These are phyloP conservation scores for Corymbia citriodora DNA, from an alignment of 441 rosid genomes.

Conservation along the genomic window DNA sequence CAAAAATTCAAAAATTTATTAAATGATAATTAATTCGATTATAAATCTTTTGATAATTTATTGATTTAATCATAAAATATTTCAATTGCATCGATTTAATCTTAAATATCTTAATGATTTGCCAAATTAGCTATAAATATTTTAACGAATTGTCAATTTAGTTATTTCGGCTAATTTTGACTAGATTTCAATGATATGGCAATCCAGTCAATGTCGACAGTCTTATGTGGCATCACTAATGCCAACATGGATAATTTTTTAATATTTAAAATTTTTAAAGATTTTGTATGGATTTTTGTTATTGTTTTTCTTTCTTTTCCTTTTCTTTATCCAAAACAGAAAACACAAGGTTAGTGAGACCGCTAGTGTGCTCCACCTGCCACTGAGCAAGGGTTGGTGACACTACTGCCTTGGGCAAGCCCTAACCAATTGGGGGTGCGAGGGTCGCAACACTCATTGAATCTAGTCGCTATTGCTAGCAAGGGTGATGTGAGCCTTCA, in stretches of 20 bases:
- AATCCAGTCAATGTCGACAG: accelerated
- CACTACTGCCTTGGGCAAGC: accelerated
- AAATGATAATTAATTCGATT: too few relatives aligned
- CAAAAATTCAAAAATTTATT: neutral
- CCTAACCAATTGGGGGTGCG: accelerated
- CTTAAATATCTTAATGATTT: neutral
- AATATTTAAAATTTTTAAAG: too few relatives aligned
- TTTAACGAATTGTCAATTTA: neutral
- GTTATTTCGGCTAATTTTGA: too few relatives aligned
- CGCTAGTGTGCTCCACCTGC: accelerated
- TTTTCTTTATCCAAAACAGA: neutral
- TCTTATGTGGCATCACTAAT: accelerated
- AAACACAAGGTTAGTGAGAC: accelerated
- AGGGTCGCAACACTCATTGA: neutral
- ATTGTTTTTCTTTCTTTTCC: neutral
- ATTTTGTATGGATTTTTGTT: neutral
- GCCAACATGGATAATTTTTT: neutral
- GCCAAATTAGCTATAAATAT: too few relatives aligned
- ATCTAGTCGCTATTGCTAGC: accelerated
- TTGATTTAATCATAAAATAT: too few relatives aligned
- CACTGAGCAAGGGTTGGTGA: neutral
- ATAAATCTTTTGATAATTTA: too few relatives aligned
- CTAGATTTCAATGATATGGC: neutral
- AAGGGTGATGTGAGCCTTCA: neutral
- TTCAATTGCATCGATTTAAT: too few relatives aligned